Conservation (phyloP, 2,329 filamentous ascomycete species). For the Curvularia verruculosa region DNA sequence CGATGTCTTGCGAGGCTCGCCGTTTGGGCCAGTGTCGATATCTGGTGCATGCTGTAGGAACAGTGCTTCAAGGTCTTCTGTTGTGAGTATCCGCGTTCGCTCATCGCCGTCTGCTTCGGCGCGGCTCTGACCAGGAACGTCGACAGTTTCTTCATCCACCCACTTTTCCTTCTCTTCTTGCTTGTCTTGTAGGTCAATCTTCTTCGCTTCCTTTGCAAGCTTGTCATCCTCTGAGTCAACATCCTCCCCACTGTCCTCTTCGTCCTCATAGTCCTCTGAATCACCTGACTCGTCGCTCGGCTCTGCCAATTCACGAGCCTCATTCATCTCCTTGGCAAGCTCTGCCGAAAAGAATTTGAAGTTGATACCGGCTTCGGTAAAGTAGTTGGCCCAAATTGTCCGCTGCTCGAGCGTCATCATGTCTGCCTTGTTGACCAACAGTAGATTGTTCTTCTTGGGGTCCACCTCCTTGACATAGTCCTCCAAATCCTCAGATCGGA, state of each 20-base stretch:
- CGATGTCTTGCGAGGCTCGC: slow-evolving; percentile 70
- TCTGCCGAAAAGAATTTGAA: slow-evolving; percentile 97
- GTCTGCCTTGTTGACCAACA: slow-evolving; percentile 98
- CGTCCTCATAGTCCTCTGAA: slow-evolving; percentile 45
- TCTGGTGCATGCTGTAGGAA: slow-evolving; percentile 78
- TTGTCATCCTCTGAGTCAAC: slow-evolving; percentile 58
- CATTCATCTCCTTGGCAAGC: slow-evolving; percentile 86
- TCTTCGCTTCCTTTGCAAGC: slow-evolving; percentile 52
- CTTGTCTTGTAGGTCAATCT: slow-evolving; percentile 55
- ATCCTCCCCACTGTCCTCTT: slow-evolving; percentile 53
- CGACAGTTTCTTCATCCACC: slow-evolving; percentile 49
- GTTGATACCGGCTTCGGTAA: slow-evolving; percentile 78
- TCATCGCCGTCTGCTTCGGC: slow-evolving; percentile 50
- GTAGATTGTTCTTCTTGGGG: slow-evolving; percentile 82
- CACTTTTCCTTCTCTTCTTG: slow-evolving; percentile 50
- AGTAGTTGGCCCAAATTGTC: slow-evolving; percentile 82
- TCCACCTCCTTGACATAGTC: slow-evolving; percentile 93
- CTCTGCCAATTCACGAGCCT: slow-evolving; percentile 66
- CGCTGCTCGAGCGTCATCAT: slow-evolving; percentile 94
- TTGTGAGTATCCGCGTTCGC: slow-evolving; percentile 77
- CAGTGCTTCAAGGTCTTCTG: slow-evolving; percentile 88
- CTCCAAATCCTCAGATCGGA: slow-evolving; percentile 92
- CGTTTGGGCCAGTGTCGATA: slow-evolving; percentile 57
- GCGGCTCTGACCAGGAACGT: slow-evolving; percentile 45
- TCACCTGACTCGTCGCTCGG: slow-evolving; percentile 51